Evolutionary conservation across 2,329 filamentous ascomycete genomes (phyloP).

Genomic region (Arthrobotrys iridis): DNA sequence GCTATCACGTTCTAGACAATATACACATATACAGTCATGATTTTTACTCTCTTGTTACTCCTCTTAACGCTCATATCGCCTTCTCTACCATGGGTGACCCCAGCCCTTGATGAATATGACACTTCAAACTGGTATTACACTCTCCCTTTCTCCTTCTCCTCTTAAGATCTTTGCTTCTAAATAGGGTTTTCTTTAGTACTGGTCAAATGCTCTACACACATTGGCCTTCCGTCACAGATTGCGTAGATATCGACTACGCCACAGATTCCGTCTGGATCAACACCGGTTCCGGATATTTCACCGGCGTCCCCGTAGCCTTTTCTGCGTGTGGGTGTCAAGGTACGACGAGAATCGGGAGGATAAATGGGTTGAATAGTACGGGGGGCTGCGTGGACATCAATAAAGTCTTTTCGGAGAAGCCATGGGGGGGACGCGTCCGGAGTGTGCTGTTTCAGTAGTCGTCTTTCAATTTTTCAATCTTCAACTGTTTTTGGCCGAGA

Average conservation of each 20-base stretch:
- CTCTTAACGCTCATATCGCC: background rate
- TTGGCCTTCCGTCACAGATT: constrained; percentile 42
- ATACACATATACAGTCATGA: too few species aligned
- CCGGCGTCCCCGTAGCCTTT: constrained; percentile 24
- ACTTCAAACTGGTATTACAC: constrained; percentile 31
- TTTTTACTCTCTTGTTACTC: background rate
- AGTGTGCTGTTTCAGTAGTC: constrained; percentile 26
- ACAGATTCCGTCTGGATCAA: constrained; percentile 38
- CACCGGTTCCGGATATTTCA: constrained; percentile 32
- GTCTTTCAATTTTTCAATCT: background rate
- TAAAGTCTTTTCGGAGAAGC: constrained; percentile 1
- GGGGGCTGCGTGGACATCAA: constrained; percentile 33
- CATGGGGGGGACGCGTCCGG: constrained; percentile 12
- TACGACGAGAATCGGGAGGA: constrained; percentile 21
- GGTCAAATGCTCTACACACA: constrained; percentile 45
- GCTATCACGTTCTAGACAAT: too few species aligned
- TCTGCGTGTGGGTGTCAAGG: background rate
- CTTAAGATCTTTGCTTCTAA: background rate
- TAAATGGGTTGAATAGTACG: constrained; percentile 22
- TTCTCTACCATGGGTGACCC: constrained; percentile 6
- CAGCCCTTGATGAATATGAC: constrained; percentile 37
- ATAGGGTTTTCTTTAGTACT: too few species aligned
- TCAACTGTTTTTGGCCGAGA: background rate
- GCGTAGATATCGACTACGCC: constrained; percentile 43
- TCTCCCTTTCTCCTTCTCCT: background rate